Percentiles rank a stretch among this genome's conserved stretches.
These are phyloP conservation scores for Aspergillus intermedius DNA, from an alignment of 2,329 filamentous ascomycete genomes.

Conservation along the genomic window DNA sequence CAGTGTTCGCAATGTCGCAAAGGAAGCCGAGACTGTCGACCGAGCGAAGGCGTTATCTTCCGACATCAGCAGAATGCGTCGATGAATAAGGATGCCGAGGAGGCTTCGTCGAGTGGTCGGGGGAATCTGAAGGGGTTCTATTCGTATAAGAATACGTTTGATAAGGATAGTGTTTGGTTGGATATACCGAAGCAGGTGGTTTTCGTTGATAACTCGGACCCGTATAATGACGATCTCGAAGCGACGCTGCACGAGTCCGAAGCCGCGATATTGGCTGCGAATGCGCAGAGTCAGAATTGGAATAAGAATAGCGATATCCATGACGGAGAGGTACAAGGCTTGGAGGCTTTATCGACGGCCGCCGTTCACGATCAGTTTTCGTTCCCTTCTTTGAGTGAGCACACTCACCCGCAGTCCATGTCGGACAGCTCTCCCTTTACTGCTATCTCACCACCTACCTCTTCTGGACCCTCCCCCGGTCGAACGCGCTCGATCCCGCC, in stretches of 20 bases:
- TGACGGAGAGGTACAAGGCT: conserved; percentile 38
- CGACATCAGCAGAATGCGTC: conserved; percentile 64
- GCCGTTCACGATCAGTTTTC: conserved; percentile 39
- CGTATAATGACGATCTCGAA: conserved; percentile 49
- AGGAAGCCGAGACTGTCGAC: conserved; percentile 54
- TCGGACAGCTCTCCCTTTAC: conserved; percentile 14
- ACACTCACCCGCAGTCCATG: conserved; percentile 19
- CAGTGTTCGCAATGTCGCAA: conserved; percentile 56
- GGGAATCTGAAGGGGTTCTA: conserved; percentile 55
- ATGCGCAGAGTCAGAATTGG: conserved; percentile 27
- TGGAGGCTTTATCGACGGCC: conserved; percentile 50
- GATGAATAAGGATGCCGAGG: conserved; percentile 50
- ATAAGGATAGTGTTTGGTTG: conserved; percentile 55
- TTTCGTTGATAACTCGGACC: conserved; percentile 57
- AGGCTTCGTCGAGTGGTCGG: conserved; percentile 28
- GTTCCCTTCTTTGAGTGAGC: conserved; percentile 19
- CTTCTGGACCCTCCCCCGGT: conserved; percentile 28
- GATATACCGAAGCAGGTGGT: conserved; percentile 58
- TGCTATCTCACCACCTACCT: conserved; percentile 11
- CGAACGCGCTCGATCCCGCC: conserved; percentile 28
- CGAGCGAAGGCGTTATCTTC: conserved; percentile 58
- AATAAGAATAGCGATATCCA: conserved; percentile 18
- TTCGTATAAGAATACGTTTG: conserved; percentile 60
- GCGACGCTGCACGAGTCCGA: conserved; percentile 27
- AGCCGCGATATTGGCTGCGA: conserved; percentile 21